A percentile compares a stretch with the other conserved stretches of the same genome.
phyloP scores from a whole-genome alignment of 352 stramenopile species.

The Sclerospora graminicola region DNA sequence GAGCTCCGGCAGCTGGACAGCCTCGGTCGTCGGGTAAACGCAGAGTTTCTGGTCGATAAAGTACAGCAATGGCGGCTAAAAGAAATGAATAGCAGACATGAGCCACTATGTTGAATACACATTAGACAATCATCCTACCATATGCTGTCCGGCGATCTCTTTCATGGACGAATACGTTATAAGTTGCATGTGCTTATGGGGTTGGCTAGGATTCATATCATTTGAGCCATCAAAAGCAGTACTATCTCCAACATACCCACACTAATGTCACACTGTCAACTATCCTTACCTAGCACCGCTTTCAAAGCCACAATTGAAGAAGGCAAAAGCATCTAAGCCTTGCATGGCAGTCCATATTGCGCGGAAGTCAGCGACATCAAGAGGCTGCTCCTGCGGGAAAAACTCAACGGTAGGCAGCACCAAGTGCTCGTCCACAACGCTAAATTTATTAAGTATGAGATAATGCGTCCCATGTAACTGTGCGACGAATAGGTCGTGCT shows the following conservation, averaged over 20 bases:
- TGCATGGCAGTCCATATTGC: conserved; percentile 70
- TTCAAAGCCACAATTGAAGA: conserved; percentile 81
- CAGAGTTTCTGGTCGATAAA: conserved; percentile 52
- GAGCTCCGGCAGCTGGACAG: conserved; percentile 49
- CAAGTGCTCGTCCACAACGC: conserved; percentile 67
- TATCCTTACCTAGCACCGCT: conserved; percentile 52
- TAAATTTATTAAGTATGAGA: conserved; percentile 80
- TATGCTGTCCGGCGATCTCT: conserved; percentile 41
- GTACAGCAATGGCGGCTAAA: conserved; percentile 57
- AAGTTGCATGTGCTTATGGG: conserved; percentile 85
- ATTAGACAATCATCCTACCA: conserved; percentile 21
- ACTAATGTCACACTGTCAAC: neutral
- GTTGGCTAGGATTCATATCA: conserved; percentile 35
- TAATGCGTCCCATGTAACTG: conserved; percentile 63
- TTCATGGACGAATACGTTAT: conserved; percentile 73
- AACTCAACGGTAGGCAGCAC: conserved; percentile 75
- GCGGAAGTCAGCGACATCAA: conserved; percentile 39
- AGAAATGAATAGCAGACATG: conserved; percentile 1
- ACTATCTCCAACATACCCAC: neutral
- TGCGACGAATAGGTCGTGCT: conserved; percentile 55
- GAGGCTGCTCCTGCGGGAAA: conserved; percentile 45
- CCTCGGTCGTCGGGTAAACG: conserved; percentile 20
- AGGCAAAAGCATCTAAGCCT: conserved; percentile 61
- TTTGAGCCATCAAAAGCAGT: conserved; percentile 1
- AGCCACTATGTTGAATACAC: neutral